A percentile compares a stretch with the other conserved stretches of the same genome.
These are phyloP conservation scores for Nothophoma quercina DNA, from an alignment of 2,329 filamentous ascomycete genomes.

Conservation along the genomic window DNA sequence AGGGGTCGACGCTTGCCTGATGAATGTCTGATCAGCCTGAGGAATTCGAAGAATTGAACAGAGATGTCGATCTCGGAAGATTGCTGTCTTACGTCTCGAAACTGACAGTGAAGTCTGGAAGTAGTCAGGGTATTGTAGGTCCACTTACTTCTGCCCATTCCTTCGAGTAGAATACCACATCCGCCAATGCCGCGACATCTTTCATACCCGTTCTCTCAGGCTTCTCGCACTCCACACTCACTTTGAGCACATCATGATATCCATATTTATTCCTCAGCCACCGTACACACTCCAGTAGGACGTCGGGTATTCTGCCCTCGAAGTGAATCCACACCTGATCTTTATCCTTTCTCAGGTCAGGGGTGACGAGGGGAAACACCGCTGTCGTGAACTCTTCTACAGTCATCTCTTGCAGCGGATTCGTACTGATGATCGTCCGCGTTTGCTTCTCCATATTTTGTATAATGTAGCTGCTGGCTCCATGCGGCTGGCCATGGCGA, in stretches of 20 bases:
- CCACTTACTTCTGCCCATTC: slow-evolving; percentile 66
- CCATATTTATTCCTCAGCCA: slow-evolving; percentile 56
- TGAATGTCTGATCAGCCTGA: not conserved
- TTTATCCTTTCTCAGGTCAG: not conserved
- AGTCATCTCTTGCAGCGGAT: slow-evolving; percentile 73
- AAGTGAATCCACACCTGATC: slow-evolving; percentile 74
- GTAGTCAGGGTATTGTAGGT: not conserved
- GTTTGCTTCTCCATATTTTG: slow-evolving; percentile 66
- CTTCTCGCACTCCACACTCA: slow-evolving; percentile 79
- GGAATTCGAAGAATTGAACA: not conserved
- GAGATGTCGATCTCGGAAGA: too few species aligned
- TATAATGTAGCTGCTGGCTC: slow-evolving; percentile 75
- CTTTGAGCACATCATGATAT: slow-evolving; percentile 52
- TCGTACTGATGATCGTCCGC: slow-evolving; percentile 75
- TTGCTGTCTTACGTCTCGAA: not conserved
- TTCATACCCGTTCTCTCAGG: slow-evolving; percentile 67
- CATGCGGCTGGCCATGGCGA: slow-evolving; percentile 60
- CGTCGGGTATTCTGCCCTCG: slow-evolving; percentile 73
- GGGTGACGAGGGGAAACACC: slow-evolving; percentile 47
- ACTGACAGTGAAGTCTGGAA: not conserved
- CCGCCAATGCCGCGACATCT: slow-evolving; percentile 67
- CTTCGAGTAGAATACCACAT: slow-evolving; percentile 77
- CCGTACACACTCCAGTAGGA: slow-evolving; percentile 66
- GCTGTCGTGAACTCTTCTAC: slow-evolving; percentile 64
- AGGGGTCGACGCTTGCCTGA: not conserved